These are phyloP conservation scores for Arthromyces matolae DNA, from an alignment of 768 basidiomycete genomes.

Conservation along the genomic window DNA sequence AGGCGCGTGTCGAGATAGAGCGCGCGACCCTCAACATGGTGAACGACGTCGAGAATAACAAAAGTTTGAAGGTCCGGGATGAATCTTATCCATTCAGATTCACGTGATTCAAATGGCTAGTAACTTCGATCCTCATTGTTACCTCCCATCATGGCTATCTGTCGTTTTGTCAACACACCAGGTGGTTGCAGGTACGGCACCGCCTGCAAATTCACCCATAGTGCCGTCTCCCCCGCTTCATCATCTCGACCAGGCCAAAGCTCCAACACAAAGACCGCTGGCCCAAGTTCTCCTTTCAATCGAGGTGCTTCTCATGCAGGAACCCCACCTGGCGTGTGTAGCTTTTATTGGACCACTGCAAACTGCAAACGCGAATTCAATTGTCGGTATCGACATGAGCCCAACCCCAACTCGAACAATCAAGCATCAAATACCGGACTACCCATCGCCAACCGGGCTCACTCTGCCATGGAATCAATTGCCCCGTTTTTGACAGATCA, in stretches of 20 bases:
- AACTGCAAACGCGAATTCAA: conserved; percentile 42
- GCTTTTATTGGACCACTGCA: conserved; percentile 44
- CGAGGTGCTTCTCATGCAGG: conserved; percentile 8
- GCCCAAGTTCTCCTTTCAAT: conserved; percentile 3
- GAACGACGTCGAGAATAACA: too few relatives aligned
- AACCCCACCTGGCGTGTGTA: conserved; percentile 38
- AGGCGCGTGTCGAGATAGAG: conserved; percentile 12
- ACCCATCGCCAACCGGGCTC: background rate
- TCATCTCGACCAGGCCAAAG: conserved; percentile 6
- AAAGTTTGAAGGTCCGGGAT: conserved; percentile 1
- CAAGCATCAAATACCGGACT: conserved; percentile 1
- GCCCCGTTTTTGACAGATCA: conserved; percentile 42
- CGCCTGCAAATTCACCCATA: conserved; percentile 34
- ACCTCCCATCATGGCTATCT: conserved; percentile 22
- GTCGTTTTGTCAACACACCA: conserved; percentile 37
- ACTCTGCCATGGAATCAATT: conserved; percentile 22
- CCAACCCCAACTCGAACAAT: conserved; percentile 3
- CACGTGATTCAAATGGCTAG: too few relatives aligned
- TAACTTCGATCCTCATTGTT: conserved; percentile 6
- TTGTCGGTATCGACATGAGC: conserved; percentile 41
- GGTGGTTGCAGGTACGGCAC: conserved; percentile 45
- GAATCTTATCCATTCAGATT: conserved; percentile 3
- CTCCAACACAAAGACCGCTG: conserved; percentile 4
- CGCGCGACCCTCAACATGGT: conserved; percentile 2
- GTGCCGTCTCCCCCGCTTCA: conserved; percentile 2